Evolutionary conservation across 2,329 filamentous ascomycete species (phyloP).

Genomic region (Curvularia spicifera): DNA sequence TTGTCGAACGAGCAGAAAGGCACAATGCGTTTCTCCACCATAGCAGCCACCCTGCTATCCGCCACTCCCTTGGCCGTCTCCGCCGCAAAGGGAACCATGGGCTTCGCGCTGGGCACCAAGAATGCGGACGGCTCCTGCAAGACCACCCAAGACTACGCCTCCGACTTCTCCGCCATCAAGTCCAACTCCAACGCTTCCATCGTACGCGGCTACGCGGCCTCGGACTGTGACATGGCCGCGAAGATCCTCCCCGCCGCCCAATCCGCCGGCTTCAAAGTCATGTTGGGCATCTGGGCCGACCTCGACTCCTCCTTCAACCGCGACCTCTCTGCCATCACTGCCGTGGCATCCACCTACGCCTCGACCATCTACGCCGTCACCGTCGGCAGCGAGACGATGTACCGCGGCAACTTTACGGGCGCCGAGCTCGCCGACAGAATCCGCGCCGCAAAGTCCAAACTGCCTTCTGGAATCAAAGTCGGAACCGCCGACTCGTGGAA

Average conservation of each 20-base stretch:
- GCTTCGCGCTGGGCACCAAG: slow-evolving; percentile 72
- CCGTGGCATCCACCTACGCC: slow-evolving; percentile 57
- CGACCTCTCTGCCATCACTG: slow-evolving; percentile 65
- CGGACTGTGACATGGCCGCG: slow-evolving; percentile 69
- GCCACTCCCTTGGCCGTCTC: slow-evolving; percentile 57
- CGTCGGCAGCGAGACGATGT: slow-evolving; percentile 73
- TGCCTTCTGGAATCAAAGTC: slow-evolving; percentile 61
- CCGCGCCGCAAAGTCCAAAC: slow-evolving; percentile 62
- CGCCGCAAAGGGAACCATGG: slow-evolving; percentile 61
- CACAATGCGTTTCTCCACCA: slow-evolving; percentile 46
- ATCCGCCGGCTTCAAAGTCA: slow-evolving; percentile 68
- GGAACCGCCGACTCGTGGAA: slow-evolving; percentile 78
- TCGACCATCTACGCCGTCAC: slow-evolving; percentile 71
- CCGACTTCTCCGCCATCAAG: slow-evolving; percentile 68
- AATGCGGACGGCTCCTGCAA: slow-evolving; percentile 67
- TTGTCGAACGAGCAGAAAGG: not conserved
- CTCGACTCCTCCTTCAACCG: slow-evolving; percentile 65
- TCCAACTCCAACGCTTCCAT: slow-evolving; percentile 58
- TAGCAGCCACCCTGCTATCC: slow-evolving; percentile 40
- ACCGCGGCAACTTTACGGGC: slow-evolving; percentile 71
- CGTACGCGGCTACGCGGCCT: slow-evolving; percentile 71
- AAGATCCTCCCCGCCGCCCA: slow-evolving; percentile 70
- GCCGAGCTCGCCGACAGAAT: slow-evolving; percentile 66
- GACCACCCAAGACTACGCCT: slow-evolving; percentile 65
- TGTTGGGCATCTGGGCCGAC: slow-evolving; percentile 74